These are phyloP conservation scores for Botrytis porri DNA, from an alignment of 2,329 filamentous ascomycete genomes.

Conservation along the genomic window DNA sequence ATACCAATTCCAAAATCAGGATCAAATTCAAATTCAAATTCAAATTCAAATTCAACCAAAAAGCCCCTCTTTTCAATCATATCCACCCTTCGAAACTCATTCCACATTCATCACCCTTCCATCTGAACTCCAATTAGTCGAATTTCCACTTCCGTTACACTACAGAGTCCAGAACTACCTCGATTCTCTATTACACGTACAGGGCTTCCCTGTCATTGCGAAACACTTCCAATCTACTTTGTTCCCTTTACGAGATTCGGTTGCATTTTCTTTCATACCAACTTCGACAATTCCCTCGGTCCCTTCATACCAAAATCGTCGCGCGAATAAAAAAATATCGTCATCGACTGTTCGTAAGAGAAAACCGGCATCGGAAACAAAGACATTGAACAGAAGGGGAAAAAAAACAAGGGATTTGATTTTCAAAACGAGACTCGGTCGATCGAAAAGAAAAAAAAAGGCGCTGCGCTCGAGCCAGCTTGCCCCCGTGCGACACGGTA, in stretches of 20 bases:
- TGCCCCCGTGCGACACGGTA: constrained; percentile 8
- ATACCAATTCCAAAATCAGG: neutral
- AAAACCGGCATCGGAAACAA: constrained; percentile 1
- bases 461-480: constrained; percentile 12
- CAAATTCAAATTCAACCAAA: neutral
- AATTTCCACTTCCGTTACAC: constrained; percentile 6
- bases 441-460: neutral
- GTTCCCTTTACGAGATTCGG: constrained; percentile 8
- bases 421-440: constrained; percentile 6
- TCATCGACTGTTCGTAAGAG: neutral
- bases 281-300: constrained; percentile 3
- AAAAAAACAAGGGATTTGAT: constrained; percentile 1
- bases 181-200: neutral
- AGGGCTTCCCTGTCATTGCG: constrained; percentile 12
- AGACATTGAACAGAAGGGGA: neutral
- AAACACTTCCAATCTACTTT: constrained; percentile 13
- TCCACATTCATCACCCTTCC: constrained; percentile 5
- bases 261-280: constrained; percentile 7
- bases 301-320: neutral
- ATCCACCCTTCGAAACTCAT: constrained; percentile 7
- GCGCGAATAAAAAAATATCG: constrained; percentile 3
- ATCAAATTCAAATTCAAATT: neutral
- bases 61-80: constrained; percentile 8
- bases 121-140: constrained; percentile 9
- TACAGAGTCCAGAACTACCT: constrained; percentile 16